Evolutionary conservation across 441 rosid genomes (phyloP).

Genomic region (Erodium trifolium): DNA sequence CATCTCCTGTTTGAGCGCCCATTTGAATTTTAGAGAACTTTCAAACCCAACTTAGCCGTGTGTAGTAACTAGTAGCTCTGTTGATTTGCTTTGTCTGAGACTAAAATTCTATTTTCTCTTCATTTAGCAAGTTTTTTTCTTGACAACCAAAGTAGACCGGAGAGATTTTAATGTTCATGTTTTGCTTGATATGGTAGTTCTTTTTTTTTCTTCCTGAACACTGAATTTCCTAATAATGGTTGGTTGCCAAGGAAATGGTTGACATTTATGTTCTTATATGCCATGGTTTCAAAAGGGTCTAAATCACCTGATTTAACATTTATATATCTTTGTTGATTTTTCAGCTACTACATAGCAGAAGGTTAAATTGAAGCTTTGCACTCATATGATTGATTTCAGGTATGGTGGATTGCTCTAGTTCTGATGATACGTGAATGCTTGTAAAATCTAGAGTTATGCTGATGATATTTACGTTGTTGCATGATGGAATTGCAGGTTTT

Average conservation of each 20-base stretch:
- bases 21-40: neutral
- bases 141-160: neutral
- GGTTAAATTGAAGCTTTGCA: neutral
- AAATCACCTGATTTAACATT: neutral
- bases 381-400: no score
- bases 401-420: no score
- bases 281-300: neutral
- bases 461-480: no score
- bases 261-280: conserved; percentile 3
- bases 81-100: no score
- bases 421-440: no score
- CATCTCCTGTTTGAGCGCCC: neutral
- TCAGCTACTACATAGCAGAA: neutral
- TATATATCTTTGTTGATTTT: neutral
- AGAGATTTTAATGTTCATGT: neutral
- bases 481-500: neutral
- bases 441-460: no score
- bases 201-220: neutral
- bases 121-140: neutral
- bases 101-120: neutral
- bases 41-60: no score
- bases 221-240: neutral
- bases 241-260: neutral
- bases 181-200: neutral
- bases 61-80: no score